Evolutionary conservation across 371 early-diverging fungal genomes (phyloP).

Genomic region (Mortierella sp.): DNA sequence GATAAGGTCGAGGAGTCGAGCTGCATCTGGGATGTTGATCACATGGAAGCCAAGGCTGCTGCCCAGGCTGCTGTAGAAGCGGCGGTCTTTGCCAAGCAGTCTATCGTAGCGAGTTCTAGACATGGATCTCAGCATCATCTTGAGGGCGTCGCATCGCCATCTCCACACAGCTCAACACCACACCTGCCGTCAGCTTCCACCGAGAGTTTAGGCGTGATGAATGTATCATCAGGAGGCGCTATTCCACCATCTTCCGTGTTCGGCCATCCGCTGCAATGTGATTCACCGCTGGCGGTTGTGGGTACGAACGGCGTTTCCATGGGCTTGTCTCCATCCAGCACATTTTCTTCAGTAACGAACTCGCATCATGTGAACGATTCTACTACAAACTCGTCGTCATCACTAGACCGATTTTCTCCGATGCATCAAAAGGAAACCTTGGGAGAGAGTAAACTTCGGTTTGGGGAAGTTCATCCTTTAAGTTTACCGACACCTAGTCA

Average conservation of each 20-base stretch:
- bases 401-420: conserved; percentile 11
- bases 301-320: conserved; percentile 4
- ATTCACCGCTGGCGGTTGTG: conserved; percentile 11
- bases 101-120: conserved; percentile 4
- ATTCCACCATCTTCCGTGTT: no score
- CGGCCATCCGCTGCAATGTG: conserved; percentile 4
- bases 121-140: conserved; percentile 19
- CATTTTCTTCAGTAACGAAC: conserved; percentile 16
- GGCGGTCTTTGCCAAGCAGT: conserved; percentile 2
- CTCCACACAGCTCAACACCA: conserved; percentile 20
- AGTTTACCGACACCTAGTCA: no score
- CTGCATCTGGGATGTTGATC: conserved; percentile 53
- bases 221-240: no score
- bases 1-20: conserved; percentile 46
- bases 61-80: conserved; percentile 19
- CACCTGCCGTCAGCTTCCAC: not conserved
- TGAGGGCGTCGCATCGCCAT: conserved; percentile 14
- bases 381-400: conserved; percentile 9
- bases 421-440: conserved; percentile 5
- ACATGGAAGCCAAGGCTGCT: conserved; percentile 27
- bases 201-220: no score
- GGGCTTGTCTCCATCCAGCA: conserved; percentile 25
- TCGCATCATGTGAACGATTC: conserved; percentile 5
- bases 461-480: conserved; percentile 6
- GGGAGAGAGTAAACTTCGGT: conserved; percentile 18